Evolutionary conservation across 306 rosid species (phyloP).

Genomic region (cucumber (Cucumis sativus)): Cucumber_9930_V3 NC_026657.2:801501-802000

Average conservation of each 20-base stretch:
- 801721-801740: not conserved
- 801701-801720: not conserved
- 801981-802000: conserved; percentile 35
- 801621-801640: too few relatives aligned
- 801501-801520: too few relatives aligned
- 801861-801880: not conserved
- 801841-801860: not conserved
- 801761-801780: not conserved
- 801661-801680: too few relatives aligned
- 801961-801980: conserved; percentile 33
- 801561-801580: too few relatives aligned
- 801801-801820: not conserved
- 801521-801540: too few relatives aligned
- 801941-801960: not conserved
- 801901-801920: not conserved
- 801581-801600: too few relatives aligned
- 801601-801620: too few relatives aligned
- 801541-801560: too few relatives aligned
- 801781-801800: not conserved
- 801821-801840: not conserved
- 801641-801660: too few relatives aligned
- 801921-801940: not conserved
- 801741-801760: too few relatives aligned
- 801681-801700: too few relatives aligned
- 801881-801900: not conserved